Percentiles rank a stretch among this genome's conserved stretches.
Conservation (phyloP, 2,329 filamentous ascomycete species). For the Tympanopsis confertula region DNA sequence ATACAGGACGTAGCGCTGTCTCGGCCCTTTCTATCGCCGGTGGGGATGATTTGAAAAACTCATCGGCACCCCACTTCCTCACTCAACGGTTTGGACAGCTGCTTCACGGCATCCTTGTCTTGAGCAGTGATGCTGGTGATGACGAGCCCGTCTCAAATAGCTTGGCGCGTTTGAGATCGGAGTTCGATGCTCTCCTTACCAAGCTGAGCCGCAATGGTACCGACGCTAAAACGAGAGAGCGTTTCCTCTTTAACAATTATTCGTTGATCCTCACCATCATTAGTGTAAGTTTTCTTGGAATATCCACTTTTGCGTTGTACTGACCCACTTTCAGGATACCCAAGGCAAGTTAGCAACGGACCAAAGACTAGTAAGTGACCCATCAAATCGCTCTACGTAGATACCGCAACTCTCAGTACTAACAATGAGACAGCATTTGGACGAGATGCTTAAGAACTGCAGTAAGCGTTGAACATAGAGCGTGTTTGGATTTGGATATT, state of each 20-base stretch:
- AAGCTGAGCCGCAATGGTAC: background rate
- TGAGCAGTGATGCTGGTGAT: constrained; percentile 1
- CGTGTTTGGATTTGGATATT: too few relatives aligned
- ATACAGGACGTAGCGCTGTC: background rate
- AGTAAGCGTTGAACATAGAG: background rate
- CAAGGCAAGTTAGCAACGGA: constrained; percentile 1
- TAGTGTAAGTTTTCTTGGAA: background rate
- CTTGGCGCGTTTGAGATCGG: background rate
- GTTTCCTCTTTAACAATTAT: background rate
- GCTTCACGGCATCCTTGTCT: background rate
- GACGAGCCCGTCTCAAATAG: background rate
- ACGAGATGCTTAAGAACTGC: background rate
- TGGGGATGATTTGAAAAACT: background rate
- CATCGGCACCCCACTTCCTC: background rate
- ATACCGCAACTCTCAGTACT: too few relatives aligned
- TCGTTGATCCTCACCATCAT: constrained; percentile 1
- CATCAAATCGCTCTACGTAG: background rate
- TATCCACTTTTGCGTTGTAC: too few relatives aligned
- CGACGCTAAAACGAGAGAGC: background rate
- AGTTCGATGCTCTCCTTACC: background rate
- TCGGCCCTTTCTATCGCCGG: background rate
- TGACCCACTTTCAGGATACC: background rate
- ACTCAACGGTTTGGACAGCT: constrained; percentile 1
- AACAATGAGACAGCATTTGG: background rate
- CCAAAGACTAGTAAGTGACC: background rate